Base-by-base conservation (phyloP, 306 rosid species). In the Ormosia semicastrata region DNA sequence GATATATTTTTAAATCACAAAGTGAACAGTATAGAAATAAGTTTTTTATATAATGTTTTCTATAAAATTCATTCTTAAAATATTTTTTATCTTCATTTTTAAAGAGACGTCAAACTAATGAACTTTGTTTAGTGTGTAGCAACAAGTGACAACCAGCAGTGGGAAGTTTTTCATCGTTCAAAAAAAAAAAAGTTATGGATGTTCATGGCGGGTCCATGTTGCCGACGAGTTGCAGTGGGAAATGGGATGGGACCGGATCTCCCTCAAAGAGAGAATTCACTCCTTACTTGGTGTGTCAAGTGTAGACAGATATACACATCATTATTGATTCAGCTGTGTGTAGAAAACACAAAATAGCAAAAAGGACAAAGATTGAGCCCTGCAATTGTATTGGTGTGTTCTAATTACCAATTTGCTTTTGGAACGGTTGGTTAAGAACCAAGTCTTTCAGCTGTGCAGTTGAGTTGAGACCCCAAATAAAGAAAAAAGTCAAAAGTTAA, bases 351-450 rank as follows among this genome's bases (percentile, higher is more conserved):
- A 37, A 13, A 13, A 66, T 40, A 39, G 33, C 4, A 33, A 8
- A 66, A 66, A 66, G 14, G 33, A 15, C 39, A 65, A 65, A 11
- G 13, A 11, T 1, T 4, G 18, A 14, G n/a, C 24, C 57, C 50
- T 46, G 50, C 50, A 1, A 46, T 41, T 6, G 63, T 56, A 60
- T 62, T 36, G 71, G 49, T 65, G 49, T 49, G 71, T 2, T 37
- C 71, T 37, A 64, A 64, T 34, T 34, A 65, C 53, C 3, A n/a
- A 32, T 13, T 70, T 70, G 37, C 33, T 52, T 72, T 72, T 53
- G 50, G 17, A 72, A 72, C 65, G 77, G 65, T 53, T 52, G 50
- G 50, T 72, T 53, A 34, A n/a, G n/a, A 52, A 52, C 77, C 44
- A 32, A 71, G 13, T 17, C 17, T 46, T 68, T 44, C 41, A 29